A percentile compares a stretch with the other conserved stretches of the same genome.
phyloP scores from a whole-genome alignment of 352 stramenopile species.

The Globisporangium mamillatum region DNA sequence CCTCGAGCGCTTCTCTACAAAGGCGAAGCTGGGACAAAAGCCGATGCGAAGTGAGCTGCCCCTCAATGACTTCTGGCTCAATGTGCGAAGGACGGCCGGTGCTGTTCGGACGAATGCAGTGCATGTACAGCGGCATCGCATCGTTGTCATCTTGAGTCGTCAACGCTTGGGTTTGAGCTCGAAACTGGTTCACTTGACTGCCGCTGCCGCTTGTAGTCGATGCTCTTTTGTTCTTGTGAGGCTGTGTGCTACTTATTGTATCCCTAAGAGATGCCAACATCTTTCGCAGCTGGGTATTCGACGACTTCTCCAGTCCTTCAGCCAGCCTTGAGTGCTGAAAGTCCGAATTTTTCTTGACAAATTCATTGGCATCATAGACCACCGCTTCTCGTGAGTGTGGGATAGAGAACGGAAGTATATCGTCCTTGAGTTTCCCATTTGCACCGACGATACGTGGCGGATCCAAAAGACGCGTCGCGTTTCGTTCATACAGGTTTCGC shows the following conservation, averaged over 20 bases:
- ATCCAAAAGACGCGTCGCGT: constrained; percentile 22
- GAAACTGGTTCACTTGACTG: constrained; percentile 40
- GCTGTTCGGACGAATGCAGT: constrained; percentile 46
- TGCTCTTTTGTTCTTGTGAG: constrained; percentile 6
- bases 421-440: constrained; percentile 9
- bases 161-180: constrained; percentile 32
- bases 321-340: constrained; percentile 41
- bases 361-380: constrained; percentile 57
- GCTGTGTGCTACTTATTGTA: neutral
- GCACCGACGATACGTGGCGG: constrained; percentile 20
- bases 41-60: constrained; percentile 35
- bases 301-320: constrained; percentile 28
- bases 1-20: constrained; percentile 11
- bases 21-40: constrained; percentile 31
- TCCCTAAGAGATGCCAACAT: constrained; percentile 24
- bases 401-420: constrained; percentile 39
- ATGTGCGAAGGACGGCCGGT: constrained; percentile 26
- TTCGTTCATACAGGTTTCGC: constrained; percentile 61
- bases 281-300: constrained; percentile 22
- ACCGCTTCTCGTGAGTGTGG: constrained; percentile 47
- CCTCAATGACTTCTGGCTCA: constrained; percentile 26
- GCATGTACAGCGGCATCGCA: constrained; percentile 46
- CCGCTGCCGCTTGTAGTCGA: neutral
- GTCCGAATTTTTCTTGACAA: constrained; percentile 73
- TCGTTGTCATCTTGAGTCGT: constrained; percentile 10